These are phyloP conservation scores for Neoboletus brunneissimus DNA, from an alignment of 768 basidiomycete species.

Conservation along the genomic window DNA sequence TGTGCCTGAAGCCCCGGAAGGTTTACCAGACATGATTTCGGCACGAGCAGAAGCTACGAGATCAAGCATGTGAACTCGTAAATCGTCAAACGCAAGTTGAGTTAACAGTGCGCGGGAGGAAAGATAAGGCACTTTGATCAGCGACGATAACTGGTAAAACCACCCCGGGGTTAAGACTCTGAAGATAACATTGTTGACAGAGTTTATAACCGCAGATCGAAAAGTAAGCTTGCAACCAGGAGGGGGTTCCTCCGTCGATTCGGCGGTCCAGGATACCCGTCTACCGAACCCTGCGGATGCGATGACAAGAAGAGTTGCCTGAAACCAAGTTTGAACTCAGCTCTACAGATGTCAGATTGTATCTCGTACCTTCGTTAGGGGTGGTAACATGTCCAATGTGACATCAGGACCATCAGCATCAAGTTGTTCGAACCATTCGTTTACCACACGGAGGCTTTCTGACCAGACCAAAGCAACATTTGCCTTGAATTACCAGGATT, in stretches of 20 bases:
- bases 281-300: slow-evolving; percentile 43
- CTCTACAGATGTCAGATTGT: neutral
- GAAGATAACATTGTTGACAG: slow-evolving; percentile 24
- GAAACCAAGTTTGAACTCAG: neutral
- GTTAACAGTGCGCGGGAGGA: slow-evolving; percentile 31
- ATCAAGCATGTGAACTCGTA: slow-evolving; percentile 41
- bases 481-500: slow-evolving; percentile 26
- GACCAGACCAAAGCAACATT: slow-evolving; percentile 50
- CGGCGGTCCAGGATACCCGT: slow-evolving; percentile 34
- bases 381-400: slow-evolving; percentile 12
- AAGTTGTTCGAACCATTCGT: slow-evolving; percentile 44
- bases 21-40: slow-evolving; percentile 31
- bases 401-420: slow-evolving; percentile 24
- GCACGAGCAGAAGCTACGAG: slow-evolving; percentile 39
- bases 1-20: slow-evolving; percentile 23
- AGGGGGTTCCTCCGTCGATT: slow-evolving; percentile 24
- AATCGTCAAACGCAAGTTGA: slow-evolving; percentile 34
- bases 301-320: slow-evolving; percentile 40
- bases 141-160: slow-evolving; percentile 24
- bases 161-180: slow-evolving; percentile 35
- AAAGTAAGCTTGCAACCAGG: slow-evolving; percentile 36
- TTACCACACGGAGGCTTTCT: slow-evolving; percentile 38
- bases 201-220: slow-evolving; percentile 31
- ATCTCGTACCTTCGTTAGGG: slow-evolving; percentile 15
- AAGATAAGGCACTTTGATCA: slow-evolving; percentile 37